Base-by-base conservation (phyloP, 139 green algal genomes). In the Coccomyxa sp. region DNA sequence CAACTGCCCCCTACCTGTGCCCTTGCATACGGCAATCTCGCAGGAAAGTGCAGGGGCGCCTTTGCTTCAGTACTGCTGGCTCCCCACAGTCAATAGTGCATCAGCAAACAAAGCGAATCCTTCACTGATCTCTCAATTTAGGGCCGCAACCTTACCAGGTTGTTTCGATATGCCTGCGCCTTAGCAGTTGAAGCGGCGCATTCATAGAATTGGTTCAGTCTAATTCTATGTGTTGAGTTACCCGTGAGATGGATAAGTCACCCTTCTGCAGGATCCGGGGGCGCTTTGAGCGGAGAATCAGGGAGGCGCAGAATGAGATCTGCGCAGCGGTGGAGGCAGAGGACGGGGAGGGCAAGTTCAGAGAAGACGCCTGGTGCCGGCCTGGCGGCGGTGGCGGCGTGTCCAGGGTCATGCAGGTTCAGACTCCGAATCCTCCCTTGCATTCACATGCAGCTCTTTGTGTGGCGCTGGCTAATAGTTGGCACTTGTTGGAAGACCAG, bases 351-450 rank as follows among this genome's bases (percentile, higher is more conserved):
- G 74, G 74, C 75, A 87, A 85, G 76, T 99, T 99, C 85, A 89
- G 88, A 41, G 82, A 99, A 83, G 97, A 99, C 74, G 90, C 95
- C 22, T 99, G 96, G 96, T 90, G 85, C 7, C 88, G 96, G 54
- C 81, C 92, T 16, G 91, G 83, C 39, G 97, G 97, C 38, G 97
- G 97, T 31, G 97, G 97, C 41, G 97, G 97, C 79, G 97, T 99
- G 89, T 95, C 87, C 39, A 90, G 96, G 35, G 96, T 99, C n/a
- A 82, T 99, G 73, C 83, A 93, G 82, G 89, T 88, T 35, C 44
- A 64, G 50, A 64, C 27, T 4, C 5, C 27, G 3, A 64, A n/a
- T n/a, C n/a, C n/a, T n/a, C n/a, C n/a, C n/a, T 6, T 64, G 50
- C 50, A 7, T 64, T 64, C 18, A 64, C 3, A n/a, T n/a, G n/a